phyloP scores from a whole-genome alignment of 345 rosid species.

The Lepidium aucheri region DNA sequence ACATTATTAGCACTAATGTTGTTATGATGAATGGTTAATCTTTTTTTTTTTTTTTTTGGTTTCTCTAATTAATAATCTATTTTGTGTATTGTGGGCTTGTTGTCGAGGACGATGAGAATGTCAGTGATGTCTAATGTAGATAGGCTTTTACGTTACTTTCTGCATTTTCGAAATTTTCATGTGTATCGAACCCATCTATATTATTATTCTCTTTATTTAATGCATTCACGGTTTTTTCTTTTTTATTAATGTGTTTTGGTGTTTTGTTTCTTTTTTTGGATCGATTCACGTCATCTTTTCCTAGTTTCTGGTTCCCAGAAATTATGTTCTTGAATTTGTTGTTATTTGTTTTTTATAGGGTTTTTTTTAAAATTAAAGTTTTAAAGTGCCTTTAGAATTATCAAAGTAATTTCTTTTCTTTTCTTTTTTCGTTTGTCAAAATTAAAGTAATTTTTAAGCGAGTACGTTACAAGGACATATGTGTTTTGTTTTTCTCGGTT shows the following conservation, averaged over 20 bases:
- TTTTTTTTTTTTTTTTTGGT: constrained; percentile 1
- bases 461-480: not conserved
- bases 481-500: not conserved
- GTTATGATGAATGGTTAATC: constrained; percentile 6
- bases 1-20: constrained; percentile 17
- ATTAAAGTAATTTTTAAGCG: not conserved
- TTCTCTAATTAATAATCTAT: constrained; percentile 6
- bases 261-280: not conserved
- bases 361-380: not conserved
- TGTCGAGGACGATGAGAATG: constrained; percentile 34
- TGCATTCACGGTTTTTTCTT: constrained; percentile 2
- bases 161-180: constrained; percentile 19
- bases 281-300: constrained; percentile 9
- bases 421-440: too few relatives aligned
- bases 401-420: not conserved
- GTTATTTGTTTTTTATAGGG: not conserved
- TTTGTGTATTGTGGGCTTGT: constrained; percentile 1
- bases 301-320: constrained; percentile 16
- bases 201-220: constrained; percentile 14
- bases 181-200: constrained; percentile 16
- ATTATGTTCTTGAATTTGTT: not conserved
- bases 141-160: constrained; percentile 24
- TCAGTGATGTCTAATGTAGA: constrained; percentile 41
- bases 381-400: not conserved
- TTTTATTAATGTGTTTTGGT: not conserved